Evolutionary conservation across 2,329 filamentous ascomycete species (phyloP), one percentile per base, ranked within the genome.

Genomic region (Ascochyta rabiei): DNA sequence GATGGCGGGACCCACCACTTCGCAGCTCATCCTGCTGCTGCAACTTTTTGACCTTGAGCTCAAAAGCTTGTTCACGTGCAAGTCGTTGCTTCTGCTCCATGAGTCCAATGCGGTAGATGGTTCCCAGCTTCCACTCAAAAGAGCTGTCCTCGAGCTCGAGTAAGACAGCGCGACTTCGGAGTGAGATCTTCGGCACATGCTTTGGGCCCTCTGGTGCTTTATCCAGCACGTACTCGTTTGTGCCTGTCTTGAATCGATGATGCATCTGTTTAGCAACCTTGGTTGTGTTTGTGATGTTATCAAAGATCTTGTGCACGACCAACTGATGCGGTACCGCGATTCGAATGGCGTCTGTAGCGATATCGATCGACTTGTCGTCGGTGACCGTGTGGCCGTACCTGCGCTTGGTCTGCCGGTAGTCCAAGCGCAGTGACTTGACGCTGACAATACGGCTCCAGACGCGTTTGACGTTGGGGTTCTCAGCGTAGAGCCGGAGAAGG

Each of bases 51-150:
- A 89, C 84, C 73, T 99, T 99, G 55, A 96, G 80, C 13, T 86
- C 81, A 75, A 96, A 98, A 0, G 93, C 93, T 61, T 96, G 91
- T 72, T 96, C 91, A 38, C 95, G 86, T 4, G 93, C 93, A 49
- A 96, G 79, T 18, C 95, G 85, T 74, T 98, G 95, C 71, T 89
- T 88, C 75, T 98, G 93, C 74, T 99, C 95, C 50, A 93, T 80
- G 18, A 93, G 82, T 0, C 96, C 95, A 40, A 91, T 86, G 28
- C 93, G 87, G 73, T 98, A 99, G 46, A 99, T 99, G 69, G 92
- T 87, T 15, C 93, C 91, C 9, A 99, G 80, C 72, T 97, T 98
- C 90, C 93, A 99, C 73, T 99, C 95, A 68, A 99, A 99, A 0
- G 91, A 89, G 44, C 95, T 93, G 72, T 99, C 95, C 76, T 99